phyloP scores from a whole-genome alignment of 768 basidiomycete genomes.

The Auriculariales sp. region DNA sequence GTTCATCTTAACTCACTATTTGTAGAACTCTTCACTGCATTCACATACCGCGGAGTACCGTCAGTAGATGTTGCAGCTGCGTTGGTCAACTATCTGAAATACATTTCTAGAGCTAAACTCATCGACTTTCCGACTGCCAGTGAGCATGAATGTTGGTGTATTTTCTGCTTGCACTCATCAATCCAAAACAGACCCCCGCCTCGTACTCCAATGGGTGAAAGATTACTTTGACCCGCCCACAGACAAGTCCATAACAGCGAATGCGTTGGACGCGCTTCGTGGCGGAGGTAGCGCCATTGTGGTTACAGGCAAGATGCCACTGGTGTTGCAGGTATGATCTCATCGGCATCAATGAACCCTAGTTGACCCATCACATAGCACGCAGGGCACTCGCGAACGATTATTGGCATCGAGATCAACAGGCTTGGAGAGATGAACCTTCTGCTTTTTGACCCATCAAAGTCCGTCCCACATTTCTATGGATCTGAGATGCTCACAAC shows the following conservation, averaged over 20 bases:
- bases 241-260: slow-evolving; percentile 5
- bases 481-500: slow-evolving; percentile 3
- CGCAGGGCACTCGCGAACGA: slow-evolving; percentile 71
- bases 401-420: slow-evolving; percentile 69
- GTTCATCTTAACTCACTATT: slow-evolving; percentile 1
- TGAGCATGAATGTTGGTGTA: no score
- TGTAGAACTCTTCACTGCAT: slow-evolving; percentile 61
- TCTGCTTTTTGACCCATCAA: slow-evolving; percentile 65
- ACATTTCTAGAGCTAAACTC: slow-evolving; percentile 32
- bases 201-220: slow-evolving; percentile 58
- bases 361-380: slow-evolving; percentile 29
- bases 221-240: slow-evolving; percentile 41
- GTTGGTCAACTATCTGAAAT: background rate
- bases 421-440: slow-evolving; percentile 45
- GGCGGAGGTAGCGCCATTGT: slow-evolving; percentile 32
- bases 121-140: slow-evolving; percentile 35
- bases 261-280: slow-evolving; percentile 38
- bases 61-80: slow-evolving; percentile 23
- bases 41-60: slow-evolving; percentile 70
- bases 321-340: slow-evolving; percentile 16
- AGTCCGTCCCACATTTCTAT: slow-evolving; percentile 22
- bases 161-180: background rate
- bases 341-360: background rate
- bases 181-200: slow-evolving; percentile 24
- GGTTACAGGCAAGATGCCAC: slow-evolving; percentile 53